A percentile compares a stretch with the other conserved stretches of the same genome.
These are phyloP conservation scores for Starmerella vaccinii DNA, from an alignment of 805 yeast genomes.

Conservation along the genomic window DNA sequence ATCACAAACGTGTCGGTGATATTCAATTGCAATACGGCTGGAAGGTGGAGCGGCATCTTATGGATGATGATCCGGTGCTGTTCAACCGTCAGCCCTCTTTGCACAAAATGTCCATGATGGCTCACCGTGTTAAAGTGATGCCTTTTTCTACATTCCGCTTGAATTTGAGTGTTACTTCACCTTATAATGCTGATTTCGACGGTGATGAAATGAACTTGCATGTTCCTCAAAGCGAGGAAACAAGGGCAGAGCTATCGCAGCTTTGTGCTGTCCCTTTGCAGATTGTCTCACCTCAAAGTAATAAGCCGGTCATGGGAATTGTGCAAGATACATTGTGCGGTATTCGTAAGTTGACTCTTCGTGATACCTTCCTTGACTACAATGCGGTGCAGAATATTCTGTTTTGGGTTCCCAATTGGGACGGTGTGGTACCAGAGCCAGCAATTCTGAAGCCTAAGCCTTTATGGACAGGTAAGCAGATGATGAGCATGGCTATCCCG, in stretches of 20 bases:
- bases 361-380: slow-evolving; percentile 79
- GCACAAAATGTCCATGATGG: slow-evolving; percentile 99
- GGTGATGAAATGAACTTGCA: slow-evolving; percentile 99
- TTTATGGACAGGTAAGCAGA: slow-evolving; percentile 94
- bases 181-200: slow-evolving; percentile 99
- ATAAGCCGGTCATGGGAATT: slow-evolving; percentile 99
- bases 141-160: slow-evolving; percentile 96
- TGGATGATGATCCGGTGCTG: slow-evolving; percentile 95
- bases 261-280: slow-evolving; percentile 96
- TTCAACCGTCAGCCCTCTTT: slow-evolving; percentile 98
- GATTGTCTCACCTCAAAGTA: slow-evolving; percentile 96
- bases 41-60: slow-evolving; percentile 96
- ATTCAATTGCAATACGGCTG: slow-evolving; percentile 96
- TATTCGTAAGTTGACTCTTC: slow-evolving; percentile 84
- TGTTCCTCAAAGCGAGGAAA: slow-evolving; percentile 96
- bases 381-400: slow-evolving; percentile 94
- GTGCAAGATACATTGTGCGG: slow-evolving; percentile 99
- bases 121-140: slow-evolving; percentile 96
- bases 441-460: slow-evolving; percentile 91
- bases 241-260: slow-evolving; percentile 90
- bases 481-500: slow-evolving; percentile 86
- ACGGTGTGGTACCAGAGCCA: slow-evolving; percentile 94
- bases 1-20: slow-evolving; percentile 97
- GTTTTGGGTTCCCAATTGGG: slow-evolving; percentile 98
- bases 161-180: slow-evolving; percentile 93